A percentile compares a stretch with the other conserved stretches of the same genome.
Conservation (phyloP, 441 rosid species). For the Manihot esculenta region DNA sequence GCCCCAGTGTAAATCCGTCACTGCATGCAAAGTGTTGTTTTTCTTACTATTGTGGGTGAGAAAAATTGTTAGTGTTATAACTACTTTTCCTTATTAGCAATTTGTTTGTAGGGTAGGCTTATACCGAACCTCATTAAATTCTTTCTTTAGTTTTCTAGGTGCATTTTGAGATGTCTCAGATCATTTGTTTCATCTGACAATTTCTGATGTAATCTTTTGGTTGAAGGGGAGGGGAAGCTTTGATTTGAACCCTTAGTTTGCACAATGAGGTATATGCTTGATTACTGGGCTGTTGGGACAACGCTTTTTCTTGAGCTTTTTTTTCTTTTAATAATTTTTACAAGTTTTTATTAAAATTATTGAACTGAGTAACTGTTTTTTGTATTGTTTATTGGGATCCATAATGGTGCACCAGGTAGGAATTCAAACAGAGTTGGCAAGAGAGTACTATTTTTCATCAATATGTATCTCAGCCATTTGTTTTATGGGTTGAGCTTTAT, state of each 20-base stretch:
- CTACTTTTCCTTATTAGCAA: no score
- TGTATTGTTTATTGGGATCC: neutral
- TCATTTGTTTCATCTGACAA: neutral
- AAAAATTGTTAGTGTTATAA: no score
- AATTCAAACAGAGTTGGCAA: neutral
- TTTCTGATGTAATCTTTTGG: neutral
- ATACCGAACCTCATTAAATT: no score
- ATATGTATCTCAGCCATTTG: neutral
- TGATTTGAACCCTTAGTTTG: neutral
- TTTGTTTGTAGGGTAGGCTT: no score
- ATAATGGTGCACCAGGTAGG: neutral
- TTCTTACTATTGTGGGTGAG: no score
- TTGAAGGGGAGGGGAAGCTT: neutral
- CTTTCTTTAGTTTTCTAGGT: no score
- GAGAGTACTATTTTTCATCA: neutral
- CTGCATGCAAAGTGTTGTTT: no score
- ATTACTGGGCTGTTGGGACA: no score
- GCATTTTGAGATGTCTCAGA: neutral
- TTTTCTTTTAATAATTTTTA: no score
- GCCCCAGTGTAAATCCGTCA: no score
- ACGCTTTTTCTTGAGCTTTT: no score
- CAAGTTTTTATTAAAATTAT: neutral
- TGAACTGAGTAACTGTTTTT: neutral
- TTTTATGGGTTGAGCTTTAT: neutral
- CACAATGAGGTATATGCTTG: neutral